Percentiles rank a stretch among this genome's conserved stretches.
Conservation (phyloP, 2,329 filamentous ascomycete species). For the Magnaporthiopsis rhizophila region DNA sequence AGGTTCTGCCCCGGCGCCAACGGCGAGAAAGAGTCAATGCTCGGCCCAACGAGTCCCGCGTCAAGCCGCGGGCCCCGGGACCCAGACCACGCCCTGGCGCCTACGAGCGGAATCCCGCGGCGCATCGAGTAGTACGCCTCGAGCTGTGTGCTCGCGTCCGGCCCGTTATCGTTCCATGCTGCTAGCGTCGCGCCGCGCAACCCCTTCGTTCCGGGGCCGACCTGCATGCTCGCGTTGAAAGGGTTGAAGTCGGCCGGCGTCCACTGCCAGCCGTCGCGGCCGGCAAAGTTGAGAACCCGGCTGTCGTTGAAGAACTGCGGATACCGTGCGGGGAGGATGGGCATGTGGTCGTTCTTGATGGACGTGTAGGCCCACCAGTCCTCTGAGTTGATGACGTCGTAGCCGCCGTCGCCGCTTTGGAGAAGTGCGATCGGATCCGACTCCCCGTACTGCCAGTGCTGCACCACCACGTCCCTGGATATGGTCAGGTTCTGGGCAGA, state of each 20-base stretch:
- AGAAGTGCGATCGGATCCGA: constrained; percentile 38
- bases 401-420: constrained; percentile 37
- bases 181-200: constrained; percentile 41
- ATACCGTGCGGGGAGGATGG: constrained; percentile 33
- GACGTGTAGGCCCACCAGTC: constrained; percentile 38
- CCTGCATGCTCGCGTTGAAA: constrained; percentile 11
- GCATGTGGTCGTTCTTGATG: constrained; percentile 39
- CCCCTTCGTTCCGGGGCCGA: not conserved
- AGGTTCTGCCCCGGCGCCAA: constrained; percentile 40
- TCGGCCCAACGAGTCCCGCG: not conserved
- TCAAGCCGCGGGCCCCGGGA: constrained; percentile 31
- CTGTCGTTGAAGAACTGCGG: constrained; percentile 40
- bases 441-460: constrained; percentile 49
- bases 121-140: constrained; percentile 45
- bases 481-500: constrained; percentile 18
- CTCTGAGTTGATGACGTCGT: constrained; percentile 44
- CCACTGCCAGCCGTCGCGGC: constrained; percentile 30
- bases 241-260: constrained; percentile 33
- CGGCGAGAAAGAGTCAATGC: constrained; percentile 24
- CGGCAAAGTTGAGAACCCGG: constrained; percentile 3
- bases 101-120: constrained; percentile 39
- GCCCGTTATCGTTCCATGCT: constrained; percentile 47
- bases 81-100: constrained; percentile 45
- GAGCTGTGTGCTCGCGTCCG: constrained; percentile 40
- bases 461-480: constrained; percentile 36